Conservation (phyloP, 768 basidiomycete species). For the Krasilnikovozyma curviuscula region DNA sequence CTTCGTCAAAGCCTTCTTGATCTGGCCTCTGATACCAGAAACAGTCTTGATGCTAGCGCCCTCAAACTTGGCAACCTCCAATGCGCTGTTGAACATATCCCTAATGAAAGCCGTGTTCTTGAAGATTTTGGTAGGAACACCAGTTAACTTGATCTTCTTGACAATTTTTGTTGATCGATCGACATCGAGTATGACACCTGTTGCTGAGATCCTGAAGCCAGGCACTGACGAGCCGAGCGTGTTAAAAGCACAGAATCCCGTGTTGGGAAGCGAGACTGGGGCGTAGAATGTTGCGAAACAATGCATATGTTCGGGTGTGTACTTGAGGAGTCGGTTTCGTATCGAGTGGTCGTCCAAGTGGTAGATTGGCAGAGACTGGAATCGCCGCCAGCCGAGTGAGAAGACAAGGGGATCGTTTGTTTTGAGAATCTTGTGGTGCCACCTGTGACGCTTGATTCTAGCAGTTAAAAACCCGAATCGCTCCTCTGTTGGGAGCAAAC, state of each 20-base stretch:
- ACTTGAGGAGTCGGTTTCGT: constrained; percentile 98
- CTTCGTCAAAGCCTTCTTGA: constrained; percentile 88
- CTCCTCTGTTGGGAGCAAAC: constrained; percentile 72
- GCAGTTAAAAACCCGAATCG: constrained; percentile 86
- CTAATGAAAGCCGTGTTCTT: constrained; percentile 97
- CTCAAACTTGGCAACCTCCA: constrained; percentile 97
- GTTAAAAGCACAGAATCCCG: constrained; percentile 95
- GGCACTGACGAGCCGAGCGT: constrained; percentile 44
- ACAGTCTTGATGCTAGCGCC: constrained; percentile 93
- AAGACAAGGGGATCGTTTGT: constrained; percentile 92
- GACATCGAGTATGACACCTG: constrained; percentile 83
- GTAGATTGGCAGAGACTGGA: constrained; percentile 87
- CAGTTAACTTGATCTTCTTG: constrained; percentile 94
- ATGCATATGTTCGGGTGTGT: constrained; percentile 99
- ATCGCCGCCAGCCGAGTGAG: constrained; percentile 93
- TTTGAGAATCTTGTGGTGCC: constrained; percentile 79
- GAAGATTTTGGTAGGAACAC: constrained; percentile 88
- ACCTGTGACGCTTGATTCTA: constrained; percentile 86
- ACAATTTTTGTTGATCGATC: constrained; percentile 86
- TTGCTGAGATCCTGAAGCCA: constrained; percentile 77
- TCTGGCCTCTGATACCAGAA: constrained; percentile 84
- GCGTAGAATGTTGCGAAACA: constrained; percentile 97
- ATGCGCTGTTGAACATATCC: constrained; percentile 84
- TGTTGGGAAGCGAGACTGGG: constrained; percentile 76
- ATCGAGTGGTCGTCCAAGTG: constrained; percentile 94